These are phyloP conservation scores for Quercus tomentella DNA, from an alignment of 331 rosid genomes.

Conservation along the genomic window DNA sequence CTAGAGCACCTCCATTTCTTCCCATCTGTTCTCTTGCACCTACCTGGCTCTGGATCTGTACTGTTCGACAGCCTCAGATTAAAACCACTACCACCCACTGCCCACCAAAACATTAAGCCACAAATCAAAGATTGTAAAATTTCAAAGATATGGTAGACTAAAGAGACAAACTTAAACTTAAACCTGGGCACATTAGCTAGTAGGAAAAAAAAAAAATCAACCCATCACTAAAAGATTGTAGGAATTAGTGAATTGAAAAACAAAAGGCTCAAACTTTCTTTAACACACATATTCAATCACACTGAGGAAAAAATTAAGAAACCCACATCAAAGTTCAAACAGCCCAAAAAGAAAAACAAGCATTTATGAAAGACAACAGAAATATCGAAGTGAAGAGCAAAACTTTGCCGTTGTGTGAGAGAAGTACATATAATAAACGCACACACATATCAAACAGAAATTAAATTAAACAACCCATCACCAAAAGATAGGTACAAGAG, in stretches of 20 bases:
- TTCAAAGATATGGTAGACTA: slow-evolving; percentile 12
- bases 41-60: slow-evolving; percentile 68
- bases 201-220: background rate
- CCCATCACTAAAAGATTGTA: slow-evolving; percentile 18
- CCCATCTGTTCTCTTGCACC: slow-evolving; percentile 85
- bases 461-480: background rate
- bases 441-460: slow-evolving; percentile 17
- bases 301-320: background rate
- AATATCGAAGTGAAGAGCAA: background rate
- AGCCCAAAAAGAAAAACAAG: background rate
- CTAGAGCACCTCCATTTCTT: slow-evolving; percentile 92
- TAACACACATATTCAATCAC: background rate
- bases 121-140: slow-evolving; percentile 8
- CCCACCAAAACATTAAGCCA: background rate
- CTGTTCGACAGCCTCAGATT: slow-evolving; percentile 46
- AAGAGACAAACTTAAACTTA: background rate
- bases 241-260: background rate
- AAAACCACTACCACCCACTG: slow-evolving; percentile 43
- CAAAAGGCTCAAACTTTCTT: slow-evolving; percentile 1
- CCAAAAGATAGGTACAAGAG: background rate
- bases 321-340: background rate
- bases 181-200: slow-evolving; percentile 5
- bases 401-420: background rate
- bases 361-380: background rate
- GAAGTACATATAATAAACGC: background rate